Percentiles rank a stretch among this genome's conserved stretches.
phyloP scores from a whole-genome alignment of 176 grass and related monocot genomes.

The Phoenix dactylifera region DNA sequence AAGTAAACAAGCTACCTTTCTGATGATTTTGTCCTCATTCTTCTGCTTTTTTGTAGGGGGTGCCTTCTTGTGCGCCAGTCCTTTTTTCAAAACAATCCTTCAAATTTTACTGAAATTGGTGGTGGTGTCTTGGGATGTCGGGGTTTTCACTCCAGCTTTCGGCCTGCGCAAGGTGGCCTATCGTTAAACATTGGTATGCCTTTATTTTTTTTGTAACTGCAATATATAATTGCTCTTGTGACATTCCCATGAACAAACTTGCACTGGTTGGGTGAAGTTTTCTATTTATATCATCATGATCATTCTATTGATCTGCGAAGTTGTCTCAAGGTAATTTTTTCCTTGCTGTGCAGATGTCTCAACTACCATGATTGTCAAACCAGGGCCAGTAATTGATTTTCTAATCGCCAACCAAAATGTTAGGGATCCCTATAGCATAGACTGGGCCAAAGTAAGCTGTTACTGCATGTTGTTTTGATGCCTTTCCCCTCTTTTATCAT shows the following conservation, averaged over 20 bases:
- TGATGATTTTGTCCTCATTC: neutral
- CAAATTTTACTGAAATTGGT: constrained; percentile 65
- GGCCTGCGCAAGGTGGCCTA: constrained; percentile 69
- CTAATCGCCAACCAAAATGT: constrained; percentile 68
- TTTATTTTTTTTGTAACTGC: too few relatives aligned
- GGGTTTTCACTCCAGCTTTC: constrained; percentile 87
- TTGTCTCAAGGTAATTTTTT: neutral
- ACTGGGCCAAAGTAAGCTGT: constrained; percentile 56
- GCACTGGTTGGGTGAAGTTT: too few relatives aligned
- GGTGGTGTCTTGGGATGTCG: constrained; percentile 78
- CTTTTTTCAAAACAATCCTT: constrained; percentile 71
- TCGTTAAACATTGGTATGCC: constrained; percentile 71
- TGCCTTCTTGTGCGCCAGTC: constrained; percentile 80
- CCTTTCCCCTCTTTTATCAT: neutral
- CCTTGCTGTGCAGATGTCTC: constrained; percentile 53
- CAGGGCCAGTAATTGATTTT: constrained; percentile 77
- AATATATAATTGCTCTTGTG: too few relatives aligned
- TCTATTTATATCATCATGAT: too few relatives aligned
- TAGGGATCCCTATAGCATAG: constrained; percentile 40
- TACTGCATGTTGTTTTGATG: neutral
- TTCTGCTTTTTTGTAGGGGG: constrained; percentile 42
- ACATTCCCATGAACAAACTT: too few relatives aligned
- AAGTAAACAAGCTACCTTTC: too few relatives aligned
- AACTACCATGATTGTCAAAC: constrained; percentile 93
- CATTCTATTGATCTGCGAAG: too few relatives aligned